Evolutionary conservation across 2,329 filamentous ascomycete species (phyloP).

Genomic region (Colletotrichum abscissum): DNA sequence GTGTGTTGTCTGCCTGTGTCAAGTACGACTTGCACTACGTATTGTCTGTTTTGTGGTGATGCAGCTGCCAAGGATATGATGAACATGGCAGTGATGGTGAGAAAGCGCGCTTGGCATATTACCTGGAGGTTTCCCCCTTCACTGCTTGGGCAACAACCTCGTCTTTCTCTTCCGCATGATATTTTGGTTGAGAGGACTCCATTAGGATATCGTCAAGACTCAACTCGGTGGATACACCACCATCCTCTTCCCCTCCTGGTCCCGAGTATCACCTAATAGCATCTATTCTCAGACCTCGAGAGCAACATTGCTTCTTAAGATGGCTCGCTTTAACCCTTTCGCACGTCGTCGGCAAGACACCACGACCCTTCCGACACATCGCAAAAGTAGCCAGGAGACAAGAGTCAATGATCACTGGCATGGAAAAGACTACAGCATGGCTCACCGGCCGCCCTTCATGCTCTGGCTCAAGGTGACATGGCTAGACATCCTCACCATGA

Average conservation of each 20-base stretch:
- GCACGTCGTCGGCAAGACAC: slow-evolving; percentile 4
- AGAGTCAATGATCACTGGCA: slow-evolving; percentile 16
- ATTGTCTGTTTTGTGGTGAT: background rate
- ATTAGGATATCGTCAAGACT: background rate
- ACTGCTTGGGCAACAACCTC: background rate
- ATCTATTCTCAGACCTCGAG: background rate
- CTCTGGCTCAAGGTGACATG: slow-evolving; percentile 77
- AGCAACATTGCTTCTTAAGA: background rate
- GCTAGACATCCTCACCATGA: slow-evolving; percentile 78
- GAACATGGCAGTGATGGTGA: background rate
- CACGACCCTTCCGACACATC: background rate
- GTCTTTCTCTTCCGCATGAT: background rate
- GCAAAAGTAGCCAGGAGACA: slow-evolving; percentile 22
- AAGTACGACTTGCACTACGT: slow-evolving; percentile 1
- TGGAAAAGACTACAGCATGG: slow-evolving; percentile 52
- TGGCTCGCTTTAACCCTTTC: slow-evolving; percentile 19
- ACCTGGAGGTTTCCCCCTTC: background rate
- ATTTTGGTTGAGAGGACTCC: too few species aligned
- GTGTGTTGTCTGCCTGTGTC: background rate
- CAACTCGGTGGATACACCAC: too few species aligned
- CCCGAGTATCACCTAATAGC: too few species aligned
- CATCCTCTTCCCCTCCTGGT: background rate
- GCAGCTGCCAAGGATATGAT: slow-evolving; percentile 6
- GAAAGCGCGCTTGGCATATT: background rate
- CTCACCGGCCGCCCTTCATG: slow-evolving; percentile 68